Percentiles rank a stretch among this genome's conserved stretches.
Evolutionary conservation across 805 yeast species (phyloP).

Genomic region (Saturnispora besseyi): DNA sequence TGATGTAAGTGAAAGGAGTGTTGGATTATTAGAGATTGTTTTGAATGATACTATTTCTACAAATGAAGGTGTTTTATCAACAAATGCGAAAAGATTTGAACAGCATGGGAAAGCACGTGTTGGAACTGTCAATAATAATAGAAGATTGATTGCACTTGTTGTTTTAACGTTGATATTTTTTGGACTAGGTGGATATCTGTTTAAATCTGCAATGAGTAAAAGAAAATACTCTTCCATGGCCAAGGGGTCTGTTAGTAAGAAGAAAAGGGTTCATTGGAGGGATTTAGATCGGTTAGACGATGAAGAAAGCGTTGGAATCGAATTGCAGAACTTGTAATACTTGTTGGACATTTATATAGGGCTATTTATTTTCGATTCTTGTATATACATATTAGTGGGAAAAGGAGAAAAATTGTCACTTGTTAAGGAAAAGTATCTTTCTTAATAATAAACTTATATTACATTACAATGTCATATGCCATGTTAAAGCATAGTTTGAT

Average conservation of each 20-base stretch:
- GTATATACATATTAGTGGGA: neutral
- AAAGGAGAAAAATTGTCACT: neutral
- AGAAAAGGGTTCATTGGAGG: constrained; percentile 29
- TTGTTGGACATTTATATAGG: neutral
- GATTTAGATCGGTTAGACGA: constrained; percentile 15
- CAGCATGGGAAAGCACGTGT: neutral
- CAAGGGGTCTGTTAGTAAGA: constrained; percentile 16
- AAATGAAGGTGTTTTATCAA: constrained; percentile 8
- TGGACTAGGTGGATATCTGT: constrained; percentile 5
- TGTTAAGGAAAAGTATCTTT: neutral
- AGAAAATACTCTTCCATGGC: constrained; percentile 3
- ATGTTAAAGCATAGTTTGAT: constrained; percentile 25
- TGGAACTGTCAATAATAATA: neutral
- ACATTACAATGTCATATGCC: constrained; percentile 1
- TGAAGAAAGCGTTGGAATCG: constrained; percentile 1
- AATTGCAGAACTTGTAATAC: neutral
- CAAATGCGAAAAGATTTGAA: neutral
- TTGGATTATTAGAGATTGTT: constrained; percentile 54
- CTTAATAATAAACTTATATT: neutral
- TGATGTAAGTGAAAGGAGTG: constrained; percentile 60
- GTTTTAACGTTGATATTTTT: constrained; percentile 3
- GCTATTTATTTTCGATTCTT: neutral
- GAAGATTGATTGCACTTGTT: constrained; percentile 4
- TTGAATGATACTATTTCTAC: constrained; percentile 12
- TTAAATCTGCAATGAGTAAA: constrained; percentile 2